A percentile compares a stretch with the other conserved stretches of the same genome.
Evolutionary conservation across 352 stramenopile species (phyloP).

Genomic region (Pelagophyceae sp.): DNA sequence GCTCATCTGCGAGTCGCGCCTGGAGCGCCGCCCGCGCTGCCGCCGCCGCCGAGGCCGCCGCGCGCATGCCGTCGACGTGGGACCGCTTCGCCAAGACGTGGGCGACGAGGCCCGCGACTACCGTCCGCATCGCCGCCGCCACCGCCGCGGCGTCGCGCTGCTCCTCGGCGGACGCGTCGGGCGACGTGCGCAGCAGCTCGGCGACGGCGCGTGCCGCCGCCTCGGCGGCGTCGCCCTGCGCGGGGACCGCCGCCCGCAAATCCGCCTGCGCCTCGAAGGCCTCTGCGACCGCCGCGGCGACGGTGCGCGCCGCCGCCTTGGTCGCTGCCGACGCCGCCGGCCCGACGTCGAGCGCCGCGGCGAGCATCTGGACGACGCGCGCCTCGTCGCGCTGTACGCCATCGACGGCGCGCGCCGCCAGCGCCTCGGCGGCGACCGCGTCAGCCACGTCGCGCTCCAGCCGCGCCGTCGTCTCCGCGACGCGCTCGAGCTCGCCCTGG

Average conservation of each 20-base stretch:
- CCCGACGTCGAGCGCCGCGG: too few relatives aligned
- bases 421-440: too few relatives aligned
- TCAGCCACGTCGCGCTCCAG: background rate
- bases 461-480: background rate
- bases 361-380: background rate
- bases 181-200: background rate
- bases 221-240: background rate
- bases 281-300: too few relatives aligned
- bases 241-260: too few relatives aligned
- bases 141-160: background rate
- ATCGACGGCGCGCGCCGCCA: background rate
- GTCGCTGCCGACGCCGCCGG: too few relatives aligned
- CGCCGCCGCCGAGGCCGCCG: too few relatives aligned
- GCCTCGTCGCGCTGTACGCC: background rate
- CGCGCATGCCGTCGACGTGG: background rate
- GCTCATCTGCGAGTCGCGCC: background rate
- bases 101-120: background rate
- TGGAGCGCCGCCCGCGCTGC: background rate
- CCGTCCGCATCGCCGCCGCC: background rate
- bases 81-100: background rate
- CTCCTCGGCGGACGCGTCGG: background rate
- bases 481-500: background rate
- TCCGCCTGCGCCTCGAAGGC: too few relatives aligned
- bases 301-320: too few relatives aligned
- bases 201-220: too few relatives aligned